A percentile compares a stretch with the other conserved stretches of the same genome.
Conservation (phyloP, 1,284 basidiomycete species). For the Malassezia cuniculi region DNA sequence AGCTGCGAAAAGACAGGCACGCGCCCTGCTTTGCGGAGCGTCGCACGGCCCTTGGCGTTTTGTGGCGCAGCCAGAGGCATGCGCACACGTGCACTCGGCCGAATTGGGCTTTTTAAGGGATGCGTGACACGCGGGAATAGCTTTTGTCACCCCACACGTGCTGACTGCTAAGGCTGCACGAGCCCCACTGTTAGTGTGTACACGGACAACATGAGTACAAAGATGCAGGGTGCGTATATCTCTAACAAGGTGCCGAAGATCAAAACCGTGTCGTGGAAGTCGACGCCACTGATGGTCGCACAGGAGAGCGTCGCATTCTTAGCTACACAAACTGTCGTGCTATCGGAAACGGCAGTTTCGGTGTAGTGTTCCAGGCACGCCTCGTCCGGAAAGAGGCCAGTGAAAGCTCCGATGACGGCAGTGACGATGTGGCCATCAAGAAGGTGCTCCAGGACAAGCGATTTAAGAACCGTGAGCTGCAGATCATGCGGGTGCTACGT, state of each 20-base stretch:
- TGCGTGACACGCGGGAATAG: too few relatives aligned
- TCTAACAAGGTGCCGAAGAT: conserved; percentile 64
- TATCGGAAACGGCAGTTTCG: conserved; percentile 95
- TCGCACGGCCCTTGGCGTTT: too few relatives aligned
- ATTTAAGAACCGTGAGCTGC: conserved; percentile 99
- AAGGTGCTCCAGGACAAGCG: conserved; percentile 99
- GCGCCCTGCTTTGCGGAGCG: neutral
- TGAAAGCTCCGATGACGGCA: conserved; percentile 1
- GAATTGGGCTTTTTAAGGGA: too few relatives aligned
- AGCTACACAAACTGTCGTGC: conserved; percentile 96
- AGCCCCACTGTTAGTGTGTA: too few relatives aligned
- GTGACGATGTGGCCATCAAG: conserved; percentile 93
- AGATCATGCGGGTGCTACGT: conserved; percentile 95
- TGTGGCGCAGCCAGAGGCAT: too few relatives aligned
- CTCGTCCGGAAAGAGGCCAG: too few relatives aligned
- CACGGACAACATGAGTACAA: too few relatives aligned
- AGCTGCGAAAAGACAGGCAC: conserved; percentile 10
- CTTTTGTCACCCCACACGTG: too few relatives aligned
- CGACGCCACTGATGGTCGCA: conserved; percentile 83
- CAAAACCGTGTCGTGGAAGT: conserved; percentile 89
- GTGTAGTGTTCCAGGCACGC: conserved; percentile 76
- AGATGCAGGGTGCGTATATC: too few relatives aligned
- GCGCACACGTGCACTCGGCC: too few relatives aligned
- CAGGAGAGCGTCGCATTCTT: conserved; percentile 73
- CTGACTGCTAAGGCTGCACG: too few relatives aligned